These are phyloP conservation scores for Penicillium maclennaniae DNA, from an alignment of 495 filamentous ascomycete species.

Conservation along the genomic window DNA sequence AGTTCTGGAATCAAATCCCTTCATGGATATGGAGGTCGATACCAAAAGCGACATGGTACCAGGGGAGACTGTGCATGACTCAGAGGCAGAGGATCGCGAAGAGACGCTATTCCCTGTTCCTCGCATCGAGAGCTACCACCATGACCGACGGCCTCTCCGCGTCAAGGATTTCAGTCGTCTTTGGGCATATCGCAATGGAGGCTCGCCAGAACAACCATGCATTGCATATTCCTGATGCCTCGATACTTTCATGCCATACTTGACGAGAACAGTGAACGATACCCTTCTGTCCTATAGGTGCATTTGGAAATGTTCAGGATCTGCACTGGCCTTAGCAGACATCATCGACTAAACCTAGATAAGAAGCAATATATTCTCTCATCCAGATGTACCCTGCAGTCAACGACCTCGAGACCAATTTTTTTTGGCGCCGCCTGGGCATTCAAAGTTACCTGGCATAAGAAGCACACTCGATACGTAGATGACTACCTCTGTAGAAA, in stretches of 20 bases:
- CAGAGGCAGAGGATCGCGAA: background rate
- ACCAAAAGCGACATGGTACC: background rate
- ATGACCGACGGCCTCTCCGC: conserved; percentile 19
- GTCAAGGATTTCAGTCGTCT: conserved; percentile 70
- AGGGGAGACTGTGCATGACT: background rate
- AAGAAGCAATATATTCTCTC: too few relatives aligned
- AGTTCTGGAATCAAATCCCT: conserved; percentile 28
- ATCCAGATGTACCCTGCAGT: too few relatives aligned
- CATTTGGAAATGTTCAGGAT: background rate
- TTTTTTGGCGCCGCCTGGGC: too few relatives aligned
- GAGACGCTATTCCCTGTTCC: conserved; percentile 5
- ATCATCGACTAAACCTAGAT: too few relatives aligned
- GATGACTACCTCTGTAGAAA: too few relatives aligned
- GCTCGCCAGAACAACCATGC: conserved; percentile 38
- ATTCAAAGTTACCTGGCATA: too few relatives aligned
- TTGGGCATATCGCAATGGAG: conserved; percentile 70
- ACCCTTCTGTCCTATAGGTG: background rate
- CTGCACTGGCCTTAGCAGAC: too few relatives aligned
- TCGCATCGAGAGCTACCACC: background rate
- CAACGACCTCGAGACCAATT: too few relatives aligned
- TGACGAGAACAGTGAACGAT: background rate
- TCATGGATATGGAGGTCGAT: conserved; percentile 35
- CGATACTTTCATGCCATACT: background rate
- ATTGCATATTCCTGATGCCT: background rate
- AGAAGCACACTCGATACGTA: too few relatives aligned